Conservation (phyloP, 768 basidiomycete species). For the Clitopilus passeckerianus region DNA sequence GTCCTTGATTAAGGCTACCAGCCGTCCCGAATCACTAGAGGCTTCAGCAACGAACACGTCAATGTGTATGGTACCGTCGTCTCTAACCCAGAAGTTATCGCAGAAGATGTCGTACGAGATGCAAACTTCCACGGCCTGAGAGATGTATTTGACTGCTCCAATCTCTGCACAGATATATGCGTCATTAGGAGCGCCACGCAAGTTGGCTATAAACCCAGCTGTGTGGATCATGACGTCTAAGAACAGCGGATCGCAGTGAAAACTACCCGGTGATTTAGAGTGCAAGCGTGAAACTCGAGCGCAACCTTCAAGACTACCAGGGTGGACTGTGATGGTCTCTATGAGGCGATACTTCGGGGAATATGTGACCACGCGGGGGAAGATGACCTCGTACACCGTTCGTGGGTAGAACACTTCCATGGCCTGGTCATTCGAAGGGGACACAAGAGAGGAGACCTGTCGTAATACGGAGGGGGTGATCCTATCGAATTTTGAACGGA, state of each 20-base stretch:
- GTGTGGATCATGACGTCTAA: conserved; percentile 64
- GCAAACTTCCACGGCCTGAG: conserved; percentile 32
- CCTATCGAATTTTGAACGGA: conserved; percentile 30
- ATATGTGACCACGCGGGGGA: conserved; percentile 66
- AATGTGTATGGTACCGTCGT: conserved; percentile 39
- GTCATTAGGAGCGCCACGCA: conserved; percentile 42
- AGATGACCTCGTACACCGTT: conserved; percentile 61
- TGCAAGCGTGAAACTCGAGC: conserved; percentile 42
- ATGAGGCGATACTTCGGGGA: conserved; percentile 54
- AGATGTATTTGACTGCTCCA: conserved; percentile 41
- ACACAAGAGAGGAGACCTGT: conserved; percentile 24
- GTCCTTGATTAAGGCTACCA: conserved; percentile 54
- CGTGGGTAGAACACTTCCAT: conserved; percentile 50
- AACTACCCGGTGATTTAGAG: conserved; percentile 16
- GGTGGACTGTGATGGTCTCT: conserved; percentile 43
- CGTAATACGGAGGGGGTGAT: conserved; percentile 28
- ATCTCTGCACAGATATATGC: conserved; percentile 63
- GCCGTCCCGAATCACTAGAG: conserved; percentile 16
- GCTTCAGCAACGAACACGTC: conserved; percentile 48
- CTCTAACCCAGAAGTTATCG: conserved; percentile 35
- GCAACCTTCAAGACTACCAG: conserved; percentile 43
- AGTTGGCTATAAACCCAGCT: conserved; percentile 67
- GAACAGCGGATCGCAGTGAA: conserved; percentile 51
- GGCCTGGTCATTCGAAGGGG: conserved; percentile 14
- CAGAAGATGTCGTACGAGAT: conserved; percentile 49